Evolutionary conservation across 2,329 filamentous ascomycete genomes (phyloP).

Genomic region (Colletotrichum magnum): DNA sequence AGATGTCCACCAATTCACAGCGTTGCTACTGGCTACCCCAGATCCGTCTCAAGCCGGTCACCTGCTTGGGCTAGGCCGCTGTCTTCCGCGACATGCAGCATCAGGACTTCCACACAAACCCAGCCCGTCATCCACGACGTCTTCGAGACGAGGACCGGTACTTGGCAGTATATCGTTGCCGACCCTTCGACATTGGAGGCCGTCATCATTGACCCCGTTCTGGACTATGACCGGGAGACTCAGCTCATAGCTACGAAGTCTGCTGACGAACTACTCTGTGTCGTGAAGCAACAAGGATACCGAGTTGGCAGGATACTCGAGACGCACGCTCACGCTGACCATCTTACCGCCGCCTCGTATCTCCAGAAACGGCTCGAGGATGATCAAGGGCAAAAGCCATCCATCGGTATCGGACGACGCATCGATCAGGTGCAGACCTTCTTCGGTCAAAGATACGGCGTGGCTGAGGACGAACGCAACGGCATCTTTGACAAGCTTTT

Average conservation of each 20-base stretch:
- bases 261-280: slow-evolving; percentile 65
- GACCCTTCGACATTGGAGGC: slow-evolving; percentile 64
- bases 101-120: not conserved
- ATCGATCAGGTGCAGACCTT: slow-evolving; percentile 65
- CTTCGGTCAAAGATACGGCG: slow-evolving; percentile 64
- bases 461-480: slow-evolving; percentile 58
- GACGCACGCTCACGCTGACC: slow-evolving; percentile 74
- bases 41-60: too few relatives aligned
- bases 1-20: too few relatives aligned
- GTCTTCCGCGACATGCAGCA: not conserved
- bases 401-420: slow-evolving; percentile 68
- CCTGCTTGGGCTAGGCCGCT: too few relatives aligned
- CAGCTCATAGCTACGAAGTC: slow-evolving; percentile 61
- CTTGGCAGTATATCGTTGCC: slow-evolving; percentile 73
- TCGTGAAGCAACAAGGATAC: slow-evolving; percentile 62
- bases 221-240: slow-evolving; percentile 66
- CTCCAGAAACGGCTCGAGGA: slow-evolving; percentile 61
- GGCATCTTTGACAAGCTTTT: slow-evolving; percentile 67
- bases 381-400: slow-evolving; percentile 52
- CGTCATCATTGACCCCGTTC: slow-evolving; percentile 73
- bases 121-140: slow-evolving; percentile 55
- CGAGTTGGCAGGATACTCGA: slow-evolving; percentile 68
- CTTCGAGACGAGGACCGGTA: slow-evolving; percentile 59
- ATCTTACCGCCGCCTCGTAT: slow-evolving; percentile 72
- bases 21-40: too few relatives aligned